Evolutionary conservation across 371 early-diverging fungal genomes (phyloP), one percentile per base, ranked within the genome.

Genomic region (Saksenaea vasiformis): DNA sequence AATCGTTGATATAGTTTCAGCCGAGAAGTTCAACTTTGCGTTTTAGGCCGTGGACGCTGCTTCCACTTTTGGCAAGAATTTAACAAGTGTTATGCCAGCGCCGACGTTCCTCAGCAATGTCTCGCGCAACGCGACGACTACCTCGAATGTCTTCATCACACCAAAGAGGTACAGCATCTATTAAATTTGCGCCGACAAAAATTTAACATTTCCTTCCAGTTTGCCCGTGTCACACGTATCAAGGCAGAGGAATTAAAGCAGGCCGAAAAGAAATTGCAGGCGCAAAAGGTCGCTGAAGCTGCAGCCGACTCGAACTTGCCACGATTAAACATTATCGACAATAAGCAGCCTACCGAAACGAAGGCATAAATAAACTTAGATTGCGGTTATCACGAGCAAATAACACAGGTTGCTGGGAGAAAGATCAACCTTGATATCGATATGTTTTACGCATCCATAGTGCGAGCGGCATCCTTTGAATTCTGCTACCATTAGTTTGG

Each of bases 21-120:
- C 14, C 36, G 14, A 3, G 10, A 26, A 2, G 9, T 13, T 24
- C 10, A 34, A 11, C 5, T 17, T 31, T 14, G 56, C 19, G 44
- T 3, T 56, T 60, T 78, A 90, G 91, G 91, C 75, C 90, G 89
- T 78, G 87, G 87, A 72, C 88, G 93, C 62, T 93, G 93, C 80
- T 91, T 90, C 77, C 85, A 88, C 60, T 86, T 87, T 72, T 93
- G 93, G 93, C 92, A 91, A 73, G 93, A 93, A 76, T 90, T 90
- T 75, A 83, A 86, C 82, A 91, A 93, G 74, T 93, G 93, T 80
- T 91, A 89, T 65, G 90, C 88, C 68, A 77, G 81, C 65, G 88
- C 88, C 64, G 87, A 90, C 73, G 73, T 78, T 47, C 90, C 87
- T 60, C 80, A 85, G 57, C 88, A 91, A 68, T 93, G 93, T 74